A percentile compares a stretch with the other conserved stretches of the same genome.
These are phyloP conservation scores for Penicillium atrosanguineum DNA, from an alignment of 495 filamentous ascomycete species.

Conservation along the genomic window DNA sequence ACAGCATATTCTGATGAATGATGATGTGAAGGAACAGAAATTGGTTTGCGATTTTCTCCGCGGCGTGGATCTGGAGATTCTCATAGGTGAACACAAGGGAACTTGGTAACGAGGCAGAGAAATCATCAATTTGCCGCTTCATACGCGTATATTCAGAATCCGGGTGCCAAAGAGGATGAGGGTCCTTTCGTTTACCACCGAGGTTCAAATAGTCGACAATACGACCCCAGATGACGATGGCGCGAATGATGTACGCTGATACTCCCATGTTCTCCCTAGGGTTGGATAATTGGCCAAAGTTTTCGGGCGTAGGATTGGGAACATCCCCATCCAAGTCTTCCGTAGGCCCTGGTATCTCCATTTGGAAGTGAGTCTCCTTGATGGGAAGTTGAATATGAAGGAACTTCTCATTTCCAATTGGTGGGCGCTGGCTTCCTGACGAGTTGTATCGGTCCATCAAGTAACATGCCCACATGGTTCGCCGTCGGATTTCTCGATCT, in stretches of 20 bases:
- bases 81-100: slow-evolving; percentile 70
- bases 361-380: slow-evolving; percentile 83
- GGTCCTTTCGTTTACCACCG: slow-evolving; percentile 80
- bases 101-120: slow-evolving; percentile 66
- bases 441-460: slow-evolving; percentile 97
- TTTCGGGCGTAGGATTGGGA: slow-evolving; percentile 59
- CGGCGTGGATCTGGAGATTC: slow-evolving; percentile 81
- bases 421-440: slow-evolving; percentile 88
- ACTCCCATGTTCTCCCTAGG: slow-evolving; percentile 89
- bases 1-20: slow-evolving; percentile 84
- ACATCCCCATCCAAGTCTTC: slow-evolving; percentile 78
- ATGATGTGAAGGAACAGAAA: slow-evolving; percentile 93
- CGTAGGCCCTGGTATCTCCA: slow-evolving; percentile 86
- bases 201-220: slow-evolving; percentile 89
- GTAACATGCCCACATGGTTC: slow-evolving; percentile 98
- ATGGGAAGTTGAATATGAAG: slow-evolving; percentile 89
- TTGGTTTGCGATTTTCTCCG: slow-evolving; percentile 82
- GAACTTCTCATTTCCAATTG: slow-evolving; percentile 85
- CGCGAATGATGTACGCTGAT: slow-evolving; percentile 84
- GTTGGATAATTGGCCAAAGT: slow-evolving; percentile 61
- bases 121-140: slow-evolving; percentile 67
- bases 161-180: slow-evolving; percentile 74
- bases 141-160: slow-evolving; percentile 73
- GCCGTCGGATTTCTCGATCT: slow-evolving; percentile 85
- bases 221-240: slow-evolving; percentile 83